Conservation (phyloP, 805 yeast species). For the Starmera caribaea region DNA sequence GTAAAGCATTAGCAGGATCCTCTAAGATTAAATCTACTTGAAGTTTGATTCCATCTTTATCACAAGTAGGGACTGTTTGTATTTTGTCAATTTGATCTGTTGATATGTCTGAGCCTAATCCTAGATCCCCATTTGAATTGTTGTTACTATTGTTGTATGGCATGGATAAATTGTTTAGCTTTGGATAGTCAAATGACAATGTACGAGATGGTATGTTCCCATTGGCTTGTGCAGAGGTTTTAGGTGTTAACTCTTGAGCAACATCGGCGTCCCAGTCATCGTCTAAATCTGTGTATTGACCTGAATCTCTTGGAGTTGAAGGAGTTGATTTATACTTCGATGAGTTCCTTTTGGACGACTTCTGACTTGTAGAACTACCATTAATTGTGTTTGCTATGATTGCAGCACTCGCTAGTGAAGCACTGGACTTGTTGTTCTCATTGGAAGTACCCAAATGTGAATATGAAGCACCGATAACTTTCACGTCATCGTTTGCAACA, state of each 20-base stretch:
- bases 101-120: no score
- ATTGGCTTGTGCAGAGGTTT: no score
- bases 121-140: no score
- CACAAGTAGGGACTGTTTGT: constrained; percentile 1
- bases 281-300: constrained; percentile 59
- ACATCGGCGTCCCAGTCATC: constrained; percentile 90
- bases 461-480: constrained; percentile 45
- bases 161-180: constrained; percentile 14
- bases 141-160: no score
- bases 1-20: constrained; percentile 23
- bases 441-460: constrained; percentile 35
- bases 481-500: constrained; percentile 23
- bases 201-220: no score
- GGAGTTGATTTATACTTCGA: constrained; percentile 5
- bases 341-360: constrained; percentile 5
- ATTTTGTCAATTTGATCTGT: no score
- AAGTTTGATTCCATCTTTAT: constrained; percentile 24
- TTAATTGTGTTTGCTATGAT: constrained; percentile 1
- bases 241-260: constrained; percentile 23
- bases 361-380: neutral
- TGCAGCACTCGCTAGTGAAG: neutral
- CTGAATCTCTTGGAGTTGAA: constrained; percentile 19
- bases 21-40: constrained; percentile 16
- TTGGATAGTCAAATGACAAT: constrained; percentile 19
- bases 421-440: no score